phyloP scores from a whole-genome alignment of 306 rosid species.

The barrel medic (Medicago truncatula) region MtrunA17r5.0-ANR NC_053049.1:23781001-23781500 shows the following conservation, averaged over 20 bases:
- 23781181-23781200: constrained; percentile 20
- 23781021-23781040: constrained; percentile 11
- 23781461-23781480: constrained; percentile 95
- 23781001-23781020: not conserved
- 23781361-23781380: not conserved
- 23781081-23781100: too few species aligned
- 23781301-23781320: not conserved
- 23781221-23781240: constrained; percentile 14
- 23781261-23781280: not conserved
- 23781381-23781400: not conserved
- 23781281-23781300: not conserved
- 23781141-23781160: constrained; percentile 34
- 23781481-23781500: constrained; percentile 74
- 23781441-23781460: constrained; percentile 97
- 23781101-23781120: not conserved
- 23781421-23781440: constrained; percentile 85
- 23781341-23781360: constrained; percentile 1
- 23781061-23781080: too few species aligned
- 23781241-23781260: constrained; percentile 14
- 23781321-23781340: not conserved
- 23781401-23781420: constrained; percentile 46
- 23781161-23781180: constrained; percentile 34
- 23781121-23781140: not conserved
- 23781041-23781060: too few species aligned
- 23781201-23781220: not conserved